Conservation (phyloP, 1,284 basidiomycete genomes). For the Heterobasidion irregulare region DNA sequence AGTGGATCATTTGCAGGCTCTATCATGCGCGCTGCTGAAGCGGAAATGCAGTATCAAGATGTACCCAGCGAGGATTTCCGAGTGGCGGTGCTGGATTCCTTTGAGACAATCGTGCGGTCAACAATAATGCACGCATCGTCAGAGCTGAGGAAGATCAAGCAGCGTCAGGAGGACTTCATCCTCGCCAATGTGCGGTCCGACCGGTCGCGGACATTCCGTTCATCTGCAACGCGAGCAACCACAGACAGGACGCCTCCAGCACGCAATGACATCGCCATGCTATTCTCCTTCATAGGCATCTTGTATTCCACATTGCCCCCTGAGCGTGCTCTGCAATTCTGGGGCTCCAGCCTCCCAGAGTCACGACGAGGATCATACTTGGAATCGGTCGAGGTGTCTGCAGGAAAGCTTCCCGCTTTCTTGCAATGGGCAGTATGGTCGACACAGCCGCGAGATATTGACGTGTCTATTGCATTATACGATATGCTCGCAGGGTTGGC, state of each 20-base stretch:
- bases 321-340: conserved; percentile 78
- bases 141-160: conserved; percentile 86
- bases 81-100: conserved; percentile 51
- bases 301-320: conserved; percentile 69
- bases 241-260: conserved; percentile 26
- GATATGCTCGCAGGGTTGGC: conserved; percentile 86
- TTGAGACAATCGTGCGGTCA: conserved; percentile 68
- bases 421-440: conserved; percentile 85
- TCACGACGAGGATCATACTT: conserved; percentile 36
- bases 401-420: conserved; percentile 71
- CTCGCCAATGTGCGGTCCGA: conserved; percentile 56
- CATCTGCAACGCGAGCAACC: conserved; percentile 25
- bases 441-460: conserved; percentile 63
- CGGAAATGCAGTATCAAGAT: conserved; percentile 48
- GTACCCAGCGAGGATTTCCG: conserved; percentile 59
- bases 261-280: conserved; percentile 77
- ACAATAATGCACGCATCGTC: conserved; percentile 76
- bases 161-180: conserved; percentile 81
- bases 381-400: conserved; percentile 46
- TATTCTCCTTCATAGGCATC: conserved; percentile 78
- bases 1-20: conserved; percentile 38
- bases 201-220: conserved; percentile 41
- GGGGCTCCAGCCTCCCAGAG: conserved; percentile 59
- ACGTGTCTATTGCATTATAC: conserved; percentile 74
- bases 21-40: conserved; percentile 15